Evolutionary conservation across 768 basidiomycete genomes (phyloP), one percentile per base, ranked within the genome.

Genomic region (Russula virescens): DNA sequence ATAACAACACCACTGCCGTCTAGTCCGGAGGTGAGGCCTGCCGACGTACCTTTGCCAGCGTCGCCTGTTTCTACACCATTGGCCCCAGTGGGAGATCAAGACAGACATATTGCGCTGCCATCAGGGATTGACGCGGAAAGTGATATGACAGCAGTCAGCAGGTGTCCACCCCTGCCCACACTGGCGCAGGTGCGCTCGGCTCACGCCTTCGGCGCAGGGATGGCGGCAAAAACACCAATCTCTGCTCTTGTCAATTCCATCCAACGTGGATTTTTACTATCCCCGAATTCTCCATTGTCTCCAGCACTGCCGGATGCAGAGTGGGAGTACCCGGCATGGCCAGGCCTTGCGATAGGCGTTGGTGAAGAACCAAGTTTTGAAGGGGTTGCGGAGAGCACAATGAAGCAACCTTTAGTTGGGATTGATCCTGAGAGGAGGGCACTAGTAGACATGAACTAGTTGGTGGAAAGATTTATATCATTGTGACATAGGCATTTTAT

Each of bases 261-360:
- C 59, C 80, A 88, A 65, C 80, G 78, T 18, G 87, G 86, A 35
- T 89, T 89, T 71, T 71, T 85, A n/a, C 79, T 83, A 66, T 83
- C 85, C 4, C 86, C 85, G 18, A 77, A 76, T n/a, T 78, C 81
- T 1, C 84, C 85, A 2, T 75, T 87, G 42, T 84, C 86, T 2
- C 84, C 84, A 19, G 80, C 82, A 26, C 75, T 80, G 59, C 75
- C 78, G 34, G 81, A 84, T 63, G 51, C 35, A 21, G 60, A 60
- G 40, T 64, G 67, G 58, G 67, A 59, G 28, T 64, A 38, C 55
- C 61, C 64, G 1, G 52, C 58, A 48, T 68, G 66, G 65, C 64
- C 65, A 16, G 64, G 66, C 13, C 25, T 54, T n/a, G 47, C 35
- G 18, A 19, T 58, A 26, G 40, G 16, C 25, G 46, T 57, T 3